Evolutionary conservation across 768 basidiomycete species (phyloP).

Genomic region (Coprinopsis marcescibilis): DNA sequence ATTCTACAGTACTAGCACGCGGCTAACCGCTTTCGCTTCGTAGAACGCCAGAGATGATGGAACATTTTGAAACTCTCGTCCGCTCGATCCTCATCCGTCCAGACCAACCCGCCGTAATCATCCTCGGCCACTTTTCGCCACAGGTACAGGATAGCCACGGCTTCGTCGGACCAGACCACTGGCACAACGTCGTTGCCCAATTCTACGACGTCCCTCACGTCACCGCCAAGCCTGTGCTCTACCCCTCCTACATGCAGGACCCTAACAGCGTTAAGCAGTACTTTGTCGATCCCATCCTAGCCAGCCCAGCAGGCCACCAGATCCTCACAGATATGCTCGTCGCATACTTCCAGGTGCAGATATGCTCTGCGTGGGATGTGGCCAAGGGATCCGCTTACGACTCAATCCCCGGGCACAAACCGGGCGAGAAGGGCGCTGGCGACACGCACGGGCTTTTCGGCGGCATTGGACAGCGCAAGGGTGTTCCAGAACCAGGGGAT

Average conservation of each 20-base stretch:
- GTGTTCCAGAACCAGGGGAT: conserved; percentile 48
- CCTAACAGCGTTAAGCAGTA: conserved; percentile 62
- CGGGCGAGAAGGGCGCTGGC: conserved; percentile 27
- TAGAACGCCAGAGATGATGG: conserved; percentile 66
- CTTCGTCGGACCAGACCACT: conserved; percentile 85
- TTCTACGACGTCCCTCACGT: conserved; percentile 97
- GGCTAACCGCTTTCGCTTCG: not conserved
- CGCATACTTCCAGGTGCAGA: conserved; percentile 85
- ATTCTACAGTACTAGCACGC: not conserved
- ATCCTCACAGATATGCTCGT: conserved; percentile 87
- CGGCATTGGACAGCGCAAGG: conserved; percentile 79
- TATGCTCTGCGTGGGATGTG: conserved; percentile 80
- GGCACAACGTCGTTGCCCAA: conserved; percentile 86
- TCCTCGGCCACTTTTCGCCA: conserved; percentile 93
- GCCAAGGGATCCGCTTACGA: conserved; percentile 63
- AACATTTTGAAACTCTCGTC: conserved; percentile 88
- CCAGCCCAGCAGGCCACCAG: conserved; percentile 75
- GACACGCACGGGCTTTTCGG: conserved; percentile 71
- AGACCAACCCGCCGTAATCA: conserved; percentile 85
- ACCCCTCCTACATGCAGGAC: conserved; percentile 73
- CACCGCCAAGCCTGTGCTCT: conserved; percentile 77
- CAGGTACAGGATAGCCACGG: conserved; percentile 76
- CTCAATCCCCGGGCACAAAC: conserved; percentile 53
- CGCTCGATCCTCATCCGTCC: conserved; percentile 88
- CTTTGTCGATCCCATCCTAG: conserved; percentile 79